Evolutionary conservation across 805 yeast species (phyloP).

Genomic region (Lachancea sp.): DNA sequence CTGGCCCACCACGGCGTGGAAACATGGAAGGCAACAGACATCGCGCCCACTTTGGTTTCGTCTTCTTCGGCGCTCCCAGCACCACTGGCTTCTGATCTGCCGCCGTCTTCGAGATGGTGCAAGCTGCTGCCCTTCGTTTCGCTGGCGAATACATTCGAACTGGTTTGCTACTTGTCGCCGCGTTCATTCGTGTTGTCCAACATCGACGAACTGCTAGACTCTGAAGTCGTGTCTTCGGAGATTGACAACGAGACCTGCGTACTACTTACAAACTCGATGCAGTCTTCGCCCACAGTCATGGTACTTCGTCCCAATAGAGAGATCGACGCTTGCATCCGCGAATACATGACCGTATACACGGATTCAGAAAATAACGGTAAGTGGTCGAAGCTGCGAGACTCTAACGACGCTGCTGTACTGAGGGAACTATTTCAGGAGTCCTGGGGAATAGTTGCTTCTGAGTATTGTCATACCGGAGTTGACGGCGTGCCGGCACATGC

Average conservation of each 20-base stretch:
- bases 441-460: constrained; percentile 22
- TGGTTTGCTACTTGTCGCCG: constrained; percentile 31
- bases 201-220: constrained; percentile 27
- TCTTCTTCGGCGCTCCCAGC: background rate
- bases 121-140: constrained; percentile 20
- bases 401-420: constrained; percentile 18
- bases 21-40: constrained; percentile 8
- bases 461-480: constrained; percentile 5
- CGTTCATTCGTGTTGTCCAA: constrained; percentile 25
- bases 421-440: constrained; percentile 27
- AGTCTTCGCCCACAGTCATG: constrained; percentile 8
- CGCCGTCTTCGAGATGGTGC: constrained; percentile 10
- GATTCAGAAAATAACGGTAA: constrained; percentile 13
- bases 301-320: constrained; percentile 28
- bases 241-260: constrained; percentile 34
- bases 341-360: constrained; percentile 29
- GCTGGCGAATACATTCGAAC: constrained; percentile 18
- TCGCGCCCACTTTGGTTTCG: constrained; percentile 4
- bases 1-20: constrained; percentile 13
- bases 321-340: constrained; percentile 29
- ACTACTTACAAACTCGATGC: constrained; percentile 21
- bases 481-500: constrained; percentile 2
- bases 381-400: constrained; percentile 13
- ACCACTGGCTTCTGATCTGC: background rate
- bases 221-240: constrained; percentile 22